A percentile compares a stretch with the other conserved stretches of the same genome.
phyloP scores from a whole-genome alignment of 495 filamentous ascomycete species.

The Cenococcum geophilum region DNA sequence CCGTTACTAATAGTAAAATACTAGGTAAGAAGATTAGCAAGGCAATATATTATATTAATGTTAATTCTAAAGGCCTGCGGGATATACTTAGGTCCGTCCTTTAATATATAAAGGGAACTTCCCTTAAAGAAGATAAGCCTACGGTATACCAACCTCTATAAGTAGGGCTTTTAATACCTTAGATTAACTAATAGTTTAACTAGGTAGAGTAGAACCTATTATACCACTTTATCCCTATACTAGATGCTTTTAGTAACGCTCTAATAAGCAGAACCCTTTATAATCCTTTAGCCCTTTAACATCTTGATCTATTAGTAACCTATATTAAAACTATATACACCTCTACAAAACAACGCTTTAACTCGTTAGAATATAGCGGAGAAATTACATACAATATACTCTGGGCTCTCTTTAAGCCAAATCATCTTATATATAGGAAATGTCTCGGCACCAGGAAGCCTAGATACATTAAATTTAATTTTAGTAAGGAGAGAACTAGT shows the following conservation, averaged over 20 bases:
- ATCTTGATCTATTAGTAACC: too few species aligned
- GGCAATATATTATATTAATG: neutral
- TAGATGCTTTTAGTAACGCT: too few species aligned
- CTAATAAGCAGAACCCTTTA: too few species aligned
- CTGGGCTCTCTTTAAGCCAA: too few species aligned
- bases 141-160: constrained; percentile 11
- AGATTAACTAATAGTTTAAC: too few species aligned
- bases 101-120: too few species aligned
- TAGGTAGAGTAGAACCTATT: too few species aligned
- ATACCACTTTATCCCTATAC: too few species aligned
- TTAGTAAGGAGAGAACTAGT: neutral
- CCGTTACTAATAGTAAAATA: neutral
- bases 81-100: too few species aligned
- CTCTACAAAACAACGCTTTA: constrained; percentile 36
- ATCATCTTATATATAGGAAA: constrained; percentile 43
- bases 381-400: too few species aligned
- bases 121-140: constrained; percentile 22
- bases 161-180: too few species aligned
- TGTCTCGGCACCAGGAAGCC: constrained; percentile 42
- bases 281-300: too few species aligned
- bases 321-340: constrained; percentile 42
- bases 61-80: neutral
- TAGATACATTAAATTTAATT: constrained; percentile 4
- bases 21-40: neutral
- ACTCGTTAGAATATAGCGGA: constrained; percentile 38